These are phyloP conservation scores for Quercus dentata DNA, from an alignment of 306 rosid species.

Conservation along the genomic window DNA sequence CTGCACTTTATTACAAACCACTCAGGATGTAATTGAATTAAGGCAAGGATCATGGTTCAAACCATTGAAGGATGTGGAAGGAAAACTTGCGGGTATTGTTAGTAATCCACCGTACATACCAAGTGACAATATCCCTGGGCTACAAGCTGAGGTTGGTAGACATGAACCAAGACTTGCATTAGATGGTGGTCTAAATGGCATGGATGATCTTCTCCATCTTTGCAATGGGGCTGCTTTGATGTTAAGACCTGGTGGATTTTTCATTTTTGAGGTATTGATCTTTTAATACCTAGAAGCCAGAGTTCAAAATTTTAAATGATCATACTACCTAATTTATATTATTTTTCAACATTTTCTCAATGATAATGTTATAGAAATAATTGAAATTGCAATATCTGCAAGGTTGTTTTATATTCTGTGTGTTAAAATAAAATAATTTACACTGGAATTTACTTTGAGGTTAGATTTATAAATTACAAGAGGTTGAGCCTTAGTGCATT, in stretches of 20 bases:
- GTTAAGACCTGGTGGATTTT: conserved; percentile 84
- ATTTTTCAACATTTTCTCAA: too few relatives aligned
- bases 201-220: conserved; percentile 67
- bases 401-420: too few relatives aligned
- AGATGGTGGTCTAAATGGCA: conserved; percentile 76
- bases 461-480: too few relatives aligned
- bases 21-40: conserved; percentile 57
- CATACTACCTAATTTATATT: not conserved
- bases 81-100: conserved; percentile 69
- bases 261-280: conserved; percentile 71
- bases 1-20: conserved; percentile 16
- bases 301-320: not conserved
- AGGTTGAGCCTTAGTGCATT: too few relatives aligned
- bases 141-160: conserved; percentile 88
- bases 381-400: too few relatives aligned
- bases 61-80: conserved; percentile 64
- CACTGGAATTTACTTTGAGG: too few relatives aligned
- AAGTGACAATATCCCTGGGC: conserved; percentile 55
- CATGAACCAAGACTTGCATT: conserved; percentile 74
- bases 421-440: too few relatives aligned
- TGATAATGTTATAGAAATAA: too few relatives aligned
- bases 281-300: not conserved
- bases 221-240: conserved; percentile 70
- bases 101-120: conserved; percentile 97
- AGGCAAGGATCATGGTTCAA: conserved; percentile 91